Base-by-base conservation (phyloP, 2,329 filamentous ascomycete species). In the Fusarium sarcochroum region DNA sequence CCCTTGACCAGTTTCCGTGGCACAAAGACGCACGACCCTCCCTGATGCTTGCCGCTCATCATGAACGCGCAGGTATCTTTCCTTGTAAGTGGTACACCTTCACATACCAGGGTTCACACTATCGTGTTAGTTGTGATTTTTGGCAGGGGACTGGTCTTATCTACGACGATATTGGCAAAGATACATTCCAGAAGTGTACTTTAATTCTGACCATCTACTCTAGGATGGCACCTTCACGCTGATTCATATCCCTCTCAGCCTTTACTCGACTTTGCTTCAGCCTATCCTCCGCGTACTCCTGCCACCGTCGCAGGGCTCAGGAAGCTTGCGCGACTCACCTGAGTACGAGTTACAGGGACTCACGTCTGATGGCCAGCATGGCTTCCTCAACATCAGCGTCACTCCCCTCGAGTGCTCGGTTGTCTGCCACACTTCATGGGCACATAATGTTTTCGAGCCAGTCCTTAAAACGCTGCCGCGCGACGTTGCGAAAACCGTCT, bases 341-440 rank as follows among this genome's bases (percentile, higher is more conserved):
- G 76, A 81, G 62, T 76, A 77, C 48, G 75, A 78, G 42, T 76
- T 83, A 44, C 82, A 85, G 63, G 85, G 84, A 18, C 79, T 87
- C 42, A 84, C 82, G 5, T 65, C 80, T 42, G 85, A 86, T 66
- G 81, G 84, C 65, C 86, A 86, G 76, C 91, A 96, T 79, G 89
- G 90, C 44, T 98, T 99, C 79, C 87, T 98, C 77, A 98, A 98
- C 79, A 90, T 99, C 71, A 97, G 93, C 66, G 87, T 98, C 74
- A 98, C 94, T 1, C 93, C 94, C 0, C 88, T 97, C 56, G 96
- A 98, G 80, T 97, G 93, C 81, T 97, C 94, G 6, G 87, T 99
- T 52, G 93, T 97, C 54, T 98, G 95, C 76, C 91, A 95, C 66
- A 88, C 89, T 61, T 85, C 87, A 41, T 91, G 93, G 81, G 91